Evolutionary conservation across 371 early-diverging fungal species (phyloP), one percentile per base, ranked within the genome.

Genomic region (Thermomucor indicae-seudaticae): DNA sequence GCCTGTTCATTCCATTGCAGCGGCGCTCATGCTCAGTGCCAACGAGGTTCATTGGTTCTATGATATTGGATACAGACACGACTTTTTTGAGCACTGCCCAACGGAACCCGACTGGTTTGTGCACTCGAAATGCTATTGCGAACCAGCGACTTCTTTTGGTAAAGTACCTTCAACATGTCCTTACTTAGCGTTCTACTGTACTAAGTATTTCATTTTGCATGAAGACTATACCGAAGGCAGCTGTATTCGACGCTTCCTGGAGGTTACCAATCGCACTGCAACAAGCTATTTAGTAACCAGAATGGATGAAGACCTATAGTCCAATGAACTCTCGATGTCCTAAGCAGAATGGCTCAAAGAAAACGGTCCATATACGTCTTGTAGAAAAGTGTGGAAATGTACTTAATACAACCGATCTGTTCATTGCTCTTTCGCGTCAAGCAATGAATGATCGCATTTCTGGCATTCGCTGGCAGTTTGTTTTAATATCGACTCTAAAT

Each of bases 1-100:
- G 12, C 98, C 98, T 4, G 88, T 97, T 2, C 98, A 96, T 57
- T 90, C 93, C 5, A 73, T 98, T 40, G 96, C 93, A 2, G 92
- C 86, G 1, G 86, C 89, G 0, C 47, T 98, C 58, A 80, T 95
- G 78, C 63, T 96, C 22, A 72, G 79, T 24, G 84, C 81, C 50
- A 69, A 78, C 14, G 83, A 93, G 66, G 80, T 96, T 19, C 95
- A 95, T 57, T 95, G 88, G 71, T 97, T 97, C 67, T 89, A 95
- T 55, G 90, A 92, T 57, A 89, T 93, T 47, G 93, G 92, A 5
- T 93, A 93, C 58, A 72, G 73, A 29, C 92, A 92, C 58, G 84
- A 80, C 27, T 63, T 70, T 37, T 84, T 87, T 48, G 65, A 65
- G 10, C 86, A 88, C 37, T 92, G 93, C 46, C 86, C 88, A 10